Conservation (phyloP, 139 green algal species). For the Microglena sp. region DNA sequence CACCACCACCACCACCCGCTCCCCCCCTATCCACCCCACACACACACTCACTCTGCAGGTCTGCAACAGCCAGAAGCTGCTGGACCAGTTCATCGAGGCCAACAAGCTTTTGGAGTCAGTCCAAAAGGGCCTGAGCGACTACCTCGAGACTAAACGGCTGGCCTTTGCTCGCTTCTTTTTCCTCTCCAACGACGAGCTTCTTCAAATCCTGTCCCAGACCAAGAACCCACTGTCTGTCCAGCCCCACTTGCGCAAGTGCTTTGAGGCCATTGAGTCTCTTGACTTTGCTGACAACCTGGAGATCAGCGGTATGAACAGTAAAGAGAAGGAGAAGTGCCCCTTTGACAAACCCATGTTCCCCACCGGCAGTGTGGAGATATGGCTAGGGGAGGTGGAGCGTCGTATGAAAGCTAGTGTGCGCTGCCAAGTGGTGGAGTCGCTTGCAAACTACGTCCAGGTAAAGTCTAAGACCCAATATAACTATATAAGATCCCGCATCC, state of each 20-base stretch:
- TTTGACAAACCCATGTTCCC: conserved; percentile 56
- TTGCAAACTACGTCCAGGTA: conserved; percentile 13
- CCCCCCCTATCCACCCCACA: too few species aligned
- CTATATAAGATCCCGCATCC: too few species aligned
- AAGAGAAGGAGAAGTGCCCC: conserved; percentile 50
- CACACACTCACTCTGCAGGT: too few species aligned
- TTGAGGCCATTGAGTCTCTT: conserved; percentile 71
- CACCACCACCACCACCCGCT: too few species aligned
- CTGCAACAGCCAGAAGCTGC: conserved; percentile 44
- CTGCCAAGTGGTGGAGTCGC: conserved; percentile 29
- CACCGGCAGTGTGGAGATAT: conserved; percentile 50
- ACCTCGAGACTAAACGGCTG: conserved; percentile 69
- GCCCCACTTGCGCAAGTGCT: conserved; percentile 76
- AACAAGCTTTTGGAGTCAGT: conserved; percentile 62
- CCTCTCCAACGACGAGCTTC: conserved; percentile 75
- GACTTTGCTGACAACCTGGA: conserved; percentile 58
- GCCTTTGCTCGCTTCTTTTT: conserved; percentile 74
- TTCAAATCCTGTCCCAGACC: conserved; percentile 62
- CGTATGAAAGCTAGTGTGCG: conserved; percentile 57
- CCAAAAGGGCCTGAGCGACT: conserved; percentile 60
- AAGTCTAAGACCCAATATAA: too few species aligned
- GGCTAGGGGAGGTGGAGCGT: conserved; percentile 67
- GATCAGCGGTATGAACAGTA: conserved; percentile 64
- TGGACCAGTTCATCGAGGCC: conserved; percentile 50
- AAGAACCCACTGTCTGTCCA: conserved; percentile 69